phyloP scores from a whole-genome alignment of 192 early-diverging fungal genomes.

The Coemansia sp. region DNA sequence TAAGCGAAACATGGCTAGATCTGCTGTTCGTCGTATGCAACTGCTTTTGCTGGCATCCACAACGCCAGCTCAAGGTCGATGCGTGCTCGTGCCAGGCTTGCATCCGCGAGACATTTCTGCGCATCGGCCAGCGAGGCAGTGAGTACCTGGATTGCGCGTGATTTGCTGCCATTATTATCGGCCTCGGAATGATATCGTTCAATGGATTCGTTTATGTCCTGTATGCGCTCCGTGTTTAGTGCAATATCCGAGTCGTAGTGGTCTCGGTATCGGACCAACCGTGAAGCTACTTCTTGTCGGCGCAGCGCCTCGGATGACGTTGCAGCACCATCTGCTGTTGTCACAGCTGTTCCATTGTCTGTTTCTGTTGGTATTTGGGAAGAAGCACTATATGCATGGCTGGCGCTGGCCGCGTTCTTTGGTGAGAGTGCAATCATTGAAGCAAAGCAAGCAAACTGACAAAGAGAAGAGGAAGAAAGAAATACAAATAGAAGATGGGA shows the following conservation, averaged over 20 bases:
- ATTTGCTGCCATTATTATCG: conserved; percentile 1
- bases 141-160: conserved; percentile 22
- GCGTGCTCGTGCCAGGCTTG: conserved; percentile 30
- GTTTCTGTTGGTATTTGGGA: background rate
- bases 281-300: conserved; percentile 24
- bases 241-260: conserved; percentile 33
- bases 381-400: background rate
- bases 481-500: background rate
- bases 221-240: conserved; percentile 37
- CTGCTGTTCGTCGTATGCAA: too few species aligned
- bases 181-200: background rate
- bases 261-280: conserved; percentile 36
- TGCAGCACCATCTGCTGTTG: background rate
- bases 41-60: conserved; percentile 13
- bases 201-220: conserved; percentile 31
- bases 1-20: background rate
- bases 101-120: conserved; percentile 28
- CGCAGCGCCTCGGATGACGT: conserved; percentile 3
- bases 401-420: background rate
- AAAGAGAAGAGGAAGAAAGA: background rate
- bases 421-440: background rate
- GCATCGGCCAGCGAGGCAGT: conserved; percentile 27
- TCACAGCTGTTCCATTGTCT: background rate
- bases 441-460: background rate
- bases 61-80: conserved; percentile 35